Base-by-base conservation (phyloP, 352 stramenopile species). In the Phytophthora uliginosa region DNA sequence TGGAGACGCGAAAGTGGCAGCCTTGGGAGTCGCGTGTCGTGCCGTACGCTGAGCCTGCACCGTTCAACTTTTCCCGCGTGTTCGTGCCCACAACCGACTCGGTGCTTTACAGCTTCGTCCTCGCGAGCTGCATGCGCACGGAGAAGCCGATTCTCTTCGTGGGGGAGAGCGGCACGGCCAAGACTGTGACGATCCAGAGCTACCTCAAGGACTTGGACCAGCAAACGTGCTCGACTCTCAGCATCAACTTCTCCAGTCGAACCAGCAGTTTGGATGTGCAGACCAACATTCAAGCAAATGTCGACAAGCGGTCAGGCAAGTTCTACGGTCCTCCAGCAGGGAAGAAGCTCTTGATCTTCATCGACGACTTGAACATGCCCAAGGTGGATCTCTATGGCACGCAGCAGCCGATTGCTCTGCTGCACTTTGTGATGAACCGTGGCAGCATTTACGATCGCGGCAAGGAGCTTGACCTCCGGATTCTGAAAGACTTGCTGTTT, bases 351-450 rank as follows among this genome's bases (percentile, higher is more conserved):
- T 78, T 98, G 51, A 83, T 99, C 24, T 99, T 99, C 63, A 94
- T 99, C 48, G 97, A 99, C 68, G 97, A 99, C 76, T 81, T 99
- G 65, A 99, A 99, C 75, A 99, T 99, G 96, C 97, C 97, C 38
- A 98, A 98, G 69, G 94, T 98, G 3, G 97, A 99, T 74, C 70
- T 95, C 12, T 99, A 99, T 73, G 97, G 97, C 54, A 99, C 97
- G 3, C 97, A 99, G 75, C 95, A 98, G 66, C 97, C 97, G 0
- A 99, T 99, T 62, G 95, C 96, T 3, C 76, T 99, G 15, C 79
- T 99, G 20, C 92, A 98, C 57, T 99, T 98, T 67, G 81, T 99
- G 13, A 96, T 99, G 73, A 95, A 82, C 36, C 85, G 92, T 34
- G 94, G 94, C 15, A 89, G 84, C 51, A 93, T 99, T 26, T 99